Conservation (phyloP, 805 yeast species). For the Nakazawaea anatomiae region DNA sequence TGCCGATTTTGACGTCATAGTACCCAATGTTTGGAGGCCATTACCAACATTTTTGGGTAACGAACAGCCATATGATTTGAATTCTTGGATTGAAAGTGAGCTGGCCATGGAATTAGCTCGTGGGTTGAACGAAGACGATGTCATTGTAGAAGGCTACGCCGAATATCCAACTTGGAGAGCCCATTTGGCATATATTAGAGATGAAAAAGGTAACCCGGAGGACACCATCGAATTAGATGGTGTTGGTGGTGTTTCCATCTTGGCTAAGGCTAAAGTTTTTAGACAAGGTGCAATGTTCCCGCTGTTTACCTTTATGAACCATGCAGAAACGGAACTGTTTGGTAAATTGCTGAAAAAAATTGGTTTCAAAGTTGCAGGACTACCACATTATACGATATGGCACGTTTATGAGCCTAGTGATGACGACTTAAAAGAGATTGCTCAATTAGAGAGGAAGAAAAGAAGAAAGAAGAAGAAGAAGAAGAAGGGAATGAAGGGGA, state of each 20-base stretch:
- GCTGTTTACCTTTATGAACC: slow-evolving; percentile 77
- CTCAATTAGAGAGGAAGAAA: slow-evolving; percentile 43
- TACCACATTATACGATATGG: slow-evolving; percentile 88
- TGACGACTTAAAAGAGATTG: slow-evolving; percentile 69
- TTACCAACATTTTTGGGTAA: slow-evolving; percentile 85
- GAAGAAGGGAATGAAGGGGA: slow-evolving; percentile 3
- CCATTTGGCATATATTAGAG: slow-evolving; percentile 70
- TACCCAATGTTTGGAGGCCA: slow-evolving; percentile 96
- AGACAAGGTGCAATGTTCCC: slow-evolving; percentile 81
- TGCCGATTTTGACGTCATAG: slow-evolving; percentile 61
- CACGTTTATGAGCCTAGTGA: slow-evolving; percentile 88
- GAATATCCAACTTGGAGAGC: slow-evolving; percentile 85
- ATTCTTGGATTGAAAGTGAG: slow-evolving; percentile 91
- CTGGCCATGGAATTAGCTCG: slow-evolving; percentile 65
- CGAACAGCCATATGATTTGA: slow-evolving; percentile 93
- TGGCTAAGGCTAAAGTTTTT: slow-evolving; percentile 69
- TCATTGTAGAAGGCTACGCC: slow-evolving; percentile 83
- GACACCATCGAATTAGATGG: slow-evolving; percentile 75
- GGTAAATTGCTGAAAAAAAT: slow-evolving; percentile 74
- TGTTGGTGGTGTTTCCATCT: slow-evolving; percentile 80
- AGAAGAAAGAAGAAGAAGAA: slow-evolving; percentile 1
- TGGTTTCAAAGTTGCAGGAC: slow-evolving; percentile 82
- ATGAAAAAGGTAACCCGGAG: slow-evolving; percentile 51
- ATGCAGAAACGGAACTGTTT: slow-evolving; percentile 85
- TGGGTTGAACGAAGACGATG: slow-evolving; percentile 70